Evolutionary conservation across 2,329 filamentous ascomycete genomes (phyloP).

Genomic region (Trichoderma citrinoviride): DNA sequence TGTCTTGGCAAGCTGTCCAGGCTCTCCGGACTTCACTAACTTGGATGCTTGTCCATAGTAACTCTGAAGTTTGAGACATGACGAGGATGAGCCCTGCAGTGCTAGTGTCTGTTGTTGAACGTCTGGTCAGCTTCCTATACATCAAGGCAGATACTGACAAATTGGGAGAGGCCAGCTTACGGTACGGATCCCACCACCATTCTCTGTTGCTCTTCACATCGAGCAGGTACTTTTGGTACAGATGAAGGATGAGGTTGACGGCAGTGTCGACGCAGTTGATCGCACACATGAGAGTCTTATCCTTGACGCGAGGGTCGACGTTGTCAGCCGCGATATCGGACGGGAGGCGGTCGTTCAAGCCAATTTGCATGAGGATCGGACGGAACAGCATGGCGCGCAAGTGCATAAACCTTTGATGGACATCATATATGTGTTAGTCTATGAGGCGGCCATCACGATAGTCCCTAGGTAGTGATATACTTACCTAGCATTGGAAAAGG

Average conservation of each 20-base stretch:
- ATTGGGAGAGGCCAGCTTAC: neutral
- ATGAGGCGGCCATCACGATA: neutral
- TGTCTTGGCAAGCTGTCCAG: conserved; percentile 22
- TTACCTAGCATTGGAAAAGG: neutral
- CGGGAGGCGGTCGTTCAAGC: conserved; percentile 18
- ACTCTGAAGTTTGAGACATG: conserved; percentile 19
- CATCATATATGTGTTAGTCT: neutral
- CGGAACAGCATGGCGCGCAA: conserved; percentile 25
- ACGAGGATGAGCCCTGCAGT: conserved; percentile 26
- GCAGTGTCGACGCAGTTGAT: conserved; percentile 33
- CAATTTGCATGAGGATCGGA: conserved; percentile 28
- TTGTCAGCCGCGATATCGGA: conserved; percentile 6
- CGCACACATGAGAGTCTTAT: conserved; percentile 29
- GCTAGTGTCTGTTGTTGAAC: conserved; percentile 22
- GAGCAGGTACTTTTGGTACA: conserved; percentile 25
- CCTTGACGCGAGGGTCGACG: neutral
- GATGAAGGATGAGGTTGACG: conserved; percentile 32
- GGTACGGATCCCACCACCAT: conserved; percentile 34
- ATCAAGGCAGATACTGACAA: neutral
- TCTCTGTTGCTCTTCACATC: conserved; percentile 31
- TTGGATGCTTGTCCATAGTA: conserved; percentile 5
- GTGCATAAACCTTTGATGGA: conserved; percentile 20
- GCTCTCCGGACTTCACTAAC: neutral
- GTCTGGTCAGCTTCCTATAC: neutral
- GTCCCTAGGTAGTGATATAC: too few relatives aligned